Conservation (phyloP, 495 filamentous ascomycete genomes). For the Aspergillus taichungensis region DNA sequence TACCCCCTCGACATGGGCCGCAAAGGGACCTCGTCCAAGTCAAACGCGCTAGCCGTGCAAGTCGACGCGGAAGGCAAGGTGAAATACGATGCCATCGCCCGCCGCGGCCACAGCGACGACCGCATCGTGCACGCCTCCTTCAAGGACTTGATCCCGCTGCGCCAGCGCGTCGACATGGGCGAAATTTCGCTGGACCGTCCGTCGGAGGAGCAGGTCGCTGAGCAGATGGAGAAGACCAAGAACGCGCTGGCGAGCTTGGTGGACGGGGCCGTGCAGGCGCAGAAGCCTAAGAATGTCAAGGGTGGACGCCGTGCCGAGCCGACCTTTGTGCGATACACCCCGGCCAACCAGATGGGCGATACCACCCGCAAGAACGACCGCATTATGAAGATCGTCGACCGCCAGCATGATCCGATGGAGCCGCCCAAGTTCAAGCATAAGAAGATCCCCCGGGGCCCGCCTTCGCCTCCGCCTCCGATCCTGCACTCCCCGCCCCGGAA, state of each 20-base stretch:
- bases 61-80: conserved; percentile 88
- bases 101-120: conserved; percentile 74
- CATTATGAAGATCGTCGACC: conserved; percentile 96
- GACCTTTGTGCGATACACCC: conserved; percentile 92
- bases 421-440: conserved; percentile 98
- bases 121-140: conserved; percentile 90
- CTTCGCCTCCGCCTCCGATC: conserved; percentile 83
- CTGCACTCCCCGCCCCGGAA: conserved; percentile 95
- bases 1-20: conserved; percentile 94
- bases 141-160: conserved; percentile 90
- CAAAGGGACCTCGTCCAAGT: conserved; percentile 56
- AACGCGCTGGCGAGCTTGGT: conserved; percentile 76
- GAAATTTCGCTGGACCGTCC: conserved; percentile 87
- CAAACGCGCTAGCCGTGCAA: conserved; percentile 84
- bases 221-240: conserved; percentile 79
- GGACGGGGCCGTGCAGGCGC: conserved; percentile 74
- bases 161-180: conserved; percentile 88
- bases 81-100: conserved; percentile 93
- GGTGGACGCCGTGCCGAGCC: conserved; percentile 68
- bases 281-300: conserved; percentile 93
- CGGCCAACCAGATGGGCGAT: conserved; percentile 95
- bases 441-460: conserved; percentile 93
- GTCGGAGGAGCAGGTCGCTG: conserved; percentile 71
- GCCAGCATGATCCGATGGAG: conserved; percentile 94
- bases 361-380: conserved; percentile 79